Conservation (phyloP, 2,329 filamentous ascomycete species). For the Talaromyces sp. region DNA sequence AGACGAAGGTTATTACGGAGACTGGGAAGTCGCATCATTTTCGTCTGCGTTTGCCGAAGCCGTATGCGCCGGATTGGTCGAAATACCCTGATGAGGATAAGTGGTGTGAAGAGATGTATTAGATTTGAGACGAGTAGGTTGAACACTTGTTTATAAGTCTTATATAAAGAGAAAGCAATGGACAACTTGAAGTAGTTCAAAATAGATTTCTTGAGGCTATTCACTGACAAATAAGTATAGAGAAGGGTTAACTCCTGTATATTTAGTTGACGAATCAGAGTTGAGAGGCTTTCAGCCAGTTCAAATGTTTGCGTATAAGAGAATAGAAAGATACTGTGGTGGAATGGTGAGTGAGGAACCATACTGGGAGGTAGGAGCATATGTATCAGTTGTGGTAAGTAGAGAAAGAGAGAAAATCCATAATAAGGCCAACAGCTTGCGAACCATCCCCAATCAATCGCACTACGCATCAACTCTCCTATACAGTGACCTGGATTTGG, state of each 20-base stretch:
- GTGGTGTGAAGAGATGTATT: too few species aligned
- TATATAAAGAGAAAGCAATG: too few species aligned
- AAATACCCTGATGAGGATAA: too few species aligned
- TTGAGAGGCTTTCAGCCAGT: neutral
- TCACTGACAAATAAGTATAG: too few species aligned
- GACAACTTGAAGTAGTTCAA: too few species aligned
- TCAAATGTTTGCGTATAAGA: neutral
- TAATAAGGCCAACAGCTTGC: too few species aligned
- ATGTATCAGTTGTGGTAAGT: constrained; percentile 3
- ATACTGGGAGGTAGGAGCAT: neutral
- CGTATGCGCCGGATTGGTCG: too few species aligned
- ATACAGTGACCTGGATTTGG: neutral
- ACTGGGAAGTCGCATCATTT: neutral
- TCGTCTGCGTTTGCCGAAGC: neutral
- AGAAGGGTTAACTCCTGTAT: neutral
- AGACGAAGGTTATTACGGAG: neutral
- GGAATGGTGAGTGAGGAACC: neutral
- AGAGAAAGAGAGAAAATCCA: neutral
- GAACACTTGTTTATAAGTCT: too few species aligned
- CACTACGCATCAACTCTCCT: neutral
- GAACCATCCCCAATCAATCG: too few species aligned
- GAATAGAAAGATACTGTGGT: neutral
- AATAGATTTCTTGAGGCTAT: neutral
- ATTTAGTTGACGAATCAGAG: neutral
- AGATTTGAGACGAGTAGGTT: too few species aligned